Evolutionary conservation across 305 asterid species (phyloP), one percentile per base, ranked within the genome.

Genomic region (Ajuga reptans): DNA sequence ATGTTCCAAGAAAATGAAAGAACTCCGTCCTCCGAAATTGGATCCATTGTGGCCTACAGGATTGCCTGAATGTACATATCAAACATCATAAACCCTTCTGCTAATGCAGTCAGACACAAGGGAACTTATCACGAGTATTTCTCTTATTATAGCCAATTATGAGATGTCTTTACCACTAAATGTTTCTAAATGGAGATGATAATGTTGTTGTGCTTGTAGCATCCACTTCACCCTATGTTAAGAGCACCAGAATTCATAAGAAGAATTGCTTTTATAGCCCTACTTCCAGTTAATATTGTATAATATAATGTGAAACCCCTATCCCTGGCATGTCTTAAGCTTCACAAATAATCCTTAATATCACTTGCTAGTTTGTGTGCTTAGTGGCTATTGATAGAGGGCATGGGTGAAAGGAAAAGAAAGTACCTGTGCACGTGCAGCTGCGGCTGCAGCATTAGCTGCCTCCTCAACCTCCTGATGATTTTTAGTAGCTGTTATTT

Each of bases 391-490:
- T 52, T 60, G 68, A 45, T 9, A 16, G 24, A 52, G 17, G 29
- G 68, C 0, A 29, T 17, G 52, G 2, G 18, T 57, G 73, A 59
- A 50, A 72, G 66, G 64, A 69, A 75, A 57, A 72, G 76, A 72
- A 69, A 70, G 31, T 81, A 54, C 99, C 92, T 91, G 98, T 72
- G 95, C 87, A 18, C 95, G 91, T 55, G 98, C 99, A 65, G 96
- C 97, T n/a, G 77, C 77, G 31, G 92, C 92, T 7, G 97, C 97
- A 55, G 81, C 80, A 84, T 81, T 81, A 69, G 96, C 96, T 52
- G 96, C 92, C 89, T 94, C 99, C 82, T 85, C 97, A 82, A 88
- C 92, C 80, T 94, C 99, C 87, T 91, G 99, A 75, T 85, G 96
- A 79, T 89, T 94, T 79, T 94, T 94, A 17, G 99, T 46, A 52